A percentile compares a stretch with the other conserved stretches of the same genome.
Evolutionary conservation across 805 yeast species (phyloP).

Genomic region (Wickerhamiella australiensis): DNA sequence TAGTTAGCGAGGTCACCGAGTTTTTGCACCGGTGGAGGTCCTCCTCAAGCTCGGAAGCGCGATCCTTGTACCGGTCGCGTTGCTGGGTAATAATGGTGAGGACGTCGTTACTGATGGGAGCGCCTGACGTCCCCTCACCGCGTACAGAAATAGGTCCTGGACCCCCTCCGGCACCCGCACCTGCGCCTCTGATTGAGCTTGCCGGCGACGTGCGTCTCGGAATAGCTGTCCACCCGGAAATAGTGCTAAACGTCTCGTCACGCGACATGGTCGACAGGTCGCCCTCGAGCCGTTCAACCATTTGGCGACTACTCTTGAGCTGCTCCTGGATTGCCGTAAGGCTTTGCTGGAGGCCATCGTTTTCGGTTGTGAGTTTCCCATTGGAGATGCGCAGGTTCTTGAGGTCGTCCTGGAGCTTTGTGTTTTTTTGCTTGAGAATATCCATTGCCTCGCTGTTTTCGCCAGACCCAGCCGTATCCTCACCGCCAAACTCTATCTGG

Average conservation of each 20-base stretch:
- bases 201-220: conserved; percentile 34
- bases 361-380: conserved; percentile 42
- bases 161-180: conserved; percentile 14
- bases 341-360: conserved; percentile 25
- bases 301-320: conserved; percentile 32
- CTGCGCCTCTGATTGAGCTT: conserved; percentile 17
- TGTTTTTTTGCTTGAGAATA: conserved; percentile 11
- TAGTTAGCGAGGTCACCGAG: conserved; percentile 46
- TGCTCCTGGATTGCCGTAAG: conserved; percentile 11
- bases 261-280: conserved; percentile 38
- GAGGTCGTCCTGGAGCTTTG: conserved; percentile 15
- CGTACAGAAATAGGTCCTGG: conserved; percentile 14
- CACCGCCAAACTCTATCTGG: conserved; percentile 45
- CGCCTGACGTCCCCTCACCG: conserved; percentile 12
- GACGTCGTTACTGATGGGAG: conserved; percentile 30
- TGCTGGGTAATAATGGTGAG: conserved; percentile 86
- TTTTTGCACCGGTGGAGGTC: conserved; percentile 51
- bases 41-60: conserved; percentile 73
- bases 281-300: conserved; percentile 55
- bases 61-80: conserved; percentile 81
- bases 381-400: conserved; percentile 13
- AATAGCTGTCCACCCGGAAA: conserved; percentile 28
- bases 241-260: conserved; percentile 25
- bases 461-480: background rate
- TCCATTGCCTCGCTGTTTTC: conserved; percentile 7